A percentile compares a stretch with the other conserved stretches of the same genome.
Conservation (phyloP, 2,329 filamentous ascomycete species). For the Madurella fahalii region DNA sequence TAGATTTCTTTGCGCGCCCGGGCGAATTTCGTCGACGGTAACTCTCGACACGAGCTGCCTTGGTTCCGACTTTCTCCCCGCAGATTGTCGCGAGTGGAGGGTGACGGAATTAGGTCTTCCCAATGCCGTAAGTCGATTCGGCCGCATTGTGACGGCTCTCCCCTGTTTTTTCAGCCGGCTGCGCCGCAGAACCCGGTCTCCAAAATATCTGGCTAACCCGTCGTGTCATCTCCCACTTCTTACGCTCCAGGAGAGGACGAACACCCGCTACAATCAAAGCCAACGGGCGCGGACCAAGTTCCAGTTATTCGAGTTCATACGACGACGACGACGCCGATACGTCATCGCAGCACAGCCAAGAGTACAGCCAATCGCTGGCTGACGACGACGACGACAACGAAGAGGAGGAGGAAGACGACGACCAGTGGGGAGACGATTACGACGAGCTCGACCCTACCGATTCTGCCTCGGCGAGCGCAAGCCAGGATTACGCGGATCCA, state of each 20-base stretch:
- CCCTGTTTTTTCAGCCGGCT: constrained; percentile 10
- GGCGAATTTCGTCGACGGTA: neutral
- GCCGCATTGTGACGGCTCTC: constrained; percentile 2
- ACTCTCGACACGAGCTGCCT: constrained; percentile 28
- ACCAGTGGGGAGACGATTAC: constrained; percentile 37
- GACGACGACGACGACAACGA: constrained; percentile 39
- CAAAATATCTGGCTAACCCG: constrained; percentile 9
- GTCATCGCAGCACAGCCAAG: constrained; percentile 33
- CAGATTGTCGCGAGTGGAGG: constrained; percentile 46
- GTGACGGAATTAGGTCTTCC: constrained; percentile 31
- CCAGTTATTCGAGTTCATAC: constrained; percentile 28
- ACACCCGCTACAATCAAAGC: constrained; percentile 20
- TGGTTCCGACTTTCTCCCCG: constrained; percentile 43
- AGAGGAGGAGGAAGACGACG: constrained; percentile 36
- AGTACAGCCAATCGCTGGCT: constrained; percentile 32
- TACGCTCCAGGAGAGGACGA: constrained; percentile 17
- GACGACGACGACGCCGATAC: constrained; percentile 41
- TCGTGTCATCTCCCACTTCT: constrained; percentile 3
- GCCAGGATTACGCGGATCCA: constrained; percentile 33
- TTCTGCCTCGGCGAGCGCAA: constrained; percentile 49
- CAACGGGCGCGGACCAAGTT: constrained; percentile 32
- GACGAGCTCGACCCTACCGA: constrained; percentile 55
- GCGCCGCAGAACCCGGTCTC: constrained; percentile 17
- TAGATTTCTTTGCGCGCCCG: neutral
- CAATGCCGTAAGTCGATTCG: constrained; percentile 35